phyloP scores from a whole-genome alignment of 495 filamentous ascomycete genomes.

The Cladorrhinum samala region DNA sequence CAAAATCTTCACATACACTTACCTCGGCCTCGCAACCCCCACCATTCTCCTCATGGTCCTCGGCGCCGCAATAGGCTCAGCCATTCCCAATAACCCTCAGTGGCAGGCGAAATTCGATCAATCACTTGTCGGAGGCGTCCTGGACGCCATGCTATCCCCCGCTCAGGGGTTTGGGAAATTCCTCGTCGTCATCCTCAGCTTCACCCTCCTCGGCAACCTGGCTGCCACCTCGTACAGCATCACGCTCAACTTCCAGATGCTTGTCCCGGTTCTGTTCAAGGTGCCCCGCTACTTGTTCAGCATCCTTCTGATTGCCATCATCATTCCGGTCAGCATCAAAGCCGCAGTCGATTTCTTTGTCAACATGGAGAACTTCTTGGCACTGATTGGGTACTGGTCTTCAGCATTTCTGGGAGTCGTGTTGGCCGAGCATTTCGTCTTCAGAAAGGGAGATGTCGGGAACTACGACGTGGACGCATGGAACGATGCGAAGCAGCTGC shows the following conservation, averaged over 20 bases:
- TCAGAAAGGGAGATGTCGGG: constrained; percentile 29
- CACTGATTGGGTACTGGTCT: constrained; percentile 52
- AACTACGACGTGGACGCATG: constrained; percentile 43
- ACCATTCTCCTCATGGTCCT: constrained; percentile 48
- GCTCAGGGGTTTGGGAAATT: constrained; percentile 53
- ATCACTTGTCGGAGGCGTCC: constrained; percentile 46
- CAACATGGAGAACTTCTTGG: constrained; percentile 48
- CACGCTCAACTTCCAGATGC: constrained; percentile 52
- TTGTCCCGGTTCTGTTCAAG: constrained; percentile 40
- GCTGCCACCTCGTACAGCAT: constrained; percentile 44
- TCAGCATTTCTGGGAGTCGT: constrained; percentile 48
- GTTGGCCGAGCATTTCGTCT: constrained; percentile 44
- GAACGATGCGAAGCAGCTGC: constrained; percentile 39
- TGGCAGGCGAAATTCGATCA: constrained; percentile 43
- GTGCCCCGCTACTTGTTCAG: constrained; percentile 49
- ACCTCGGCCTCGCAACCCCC: constrained; percentile 41
- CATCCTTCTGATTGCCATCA: constrained; percentile 42
- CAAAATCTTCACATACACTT: constrained; percentile 41
- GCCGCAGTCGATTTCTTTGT: constrained; percentile 46
- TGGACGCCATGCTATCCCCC: constrained; percentile 48
- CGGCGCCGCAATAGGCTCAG: constrained; percentile 48
- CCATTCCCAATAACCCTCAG: constrained; percentile 32
- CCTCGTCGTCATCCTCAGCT: constrained; percentile 45
- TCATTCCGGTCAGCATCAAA: constrained; percentile 47
- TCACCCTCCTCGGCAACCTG: constrained; percentile 49